These are phyloP conservation scores for Verticillium klebahnii DNA, from an alignment of 2,329 filamentous ascomycete genomes.

Conservation along the genomic window DNA sequence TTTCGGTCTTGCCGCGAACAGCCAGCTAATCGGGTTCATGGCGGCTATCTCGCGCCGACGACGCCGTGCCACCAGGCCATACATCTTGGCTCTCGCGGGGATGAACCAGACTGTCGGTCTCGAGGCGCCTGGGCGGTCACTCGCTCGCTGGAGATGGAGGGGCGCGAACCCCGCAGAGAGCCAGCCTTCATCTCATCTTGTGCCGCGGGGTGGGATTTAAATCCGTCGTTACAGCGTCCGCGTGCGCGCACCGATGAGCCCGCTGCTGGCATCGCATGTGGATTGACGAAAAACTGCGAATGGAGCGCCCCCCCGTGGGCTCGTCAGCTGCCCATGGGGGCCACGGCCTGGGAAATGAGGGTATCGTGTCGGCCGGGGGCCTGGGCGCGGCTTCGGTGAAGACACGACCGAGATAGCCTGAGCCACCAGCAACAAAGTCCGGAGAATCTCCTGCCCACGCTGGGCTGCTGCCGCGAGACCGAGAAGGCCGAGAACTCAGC, in stretches of 20 bases:
- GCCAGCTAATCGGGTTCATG: not conserved
- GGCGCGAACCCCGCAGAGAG: not conserved
- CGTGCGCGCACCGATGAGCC: not conserved
- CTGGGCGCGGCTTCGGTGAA: not conserved
- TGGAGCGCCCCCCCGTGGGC: not conserved
- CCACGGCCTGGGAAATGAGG: not conserved
- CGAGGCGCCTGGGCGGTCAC: not conserved
- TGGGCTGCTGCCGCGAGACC: not conserved
- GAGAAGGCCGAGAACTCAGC: not conserved
- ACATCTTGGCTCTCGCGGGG: not conserved
- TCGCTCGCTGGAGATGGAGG: not conserved
- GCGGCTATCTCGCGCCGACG: constrained; percentile 1
- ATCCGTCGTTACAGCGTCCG: not conserved
- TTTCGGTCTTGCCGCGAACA: not conserved
- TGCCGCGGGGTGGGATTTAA: not conserved
- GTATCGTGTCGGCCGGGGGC: not conserved
- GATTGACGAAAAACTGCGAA: not conserved
- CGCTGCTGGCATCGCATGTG: not conserved
- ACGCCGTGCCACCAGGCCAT: not conserved
- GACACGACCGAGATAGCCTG: not conserved
- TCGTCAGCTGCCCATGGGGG: not conserved
- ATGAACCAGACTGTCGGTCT: constrained; percentile 3
- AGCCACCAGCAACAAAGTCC: not conserved
- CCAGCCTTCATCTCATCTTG: not conserved
- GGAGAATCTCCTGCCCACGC: not conserved